phyloP scores from a whole-genome alignment of 2,329 filamentous ascomycete species.

The Stachybotrys chlorohalonatus region DNA sequence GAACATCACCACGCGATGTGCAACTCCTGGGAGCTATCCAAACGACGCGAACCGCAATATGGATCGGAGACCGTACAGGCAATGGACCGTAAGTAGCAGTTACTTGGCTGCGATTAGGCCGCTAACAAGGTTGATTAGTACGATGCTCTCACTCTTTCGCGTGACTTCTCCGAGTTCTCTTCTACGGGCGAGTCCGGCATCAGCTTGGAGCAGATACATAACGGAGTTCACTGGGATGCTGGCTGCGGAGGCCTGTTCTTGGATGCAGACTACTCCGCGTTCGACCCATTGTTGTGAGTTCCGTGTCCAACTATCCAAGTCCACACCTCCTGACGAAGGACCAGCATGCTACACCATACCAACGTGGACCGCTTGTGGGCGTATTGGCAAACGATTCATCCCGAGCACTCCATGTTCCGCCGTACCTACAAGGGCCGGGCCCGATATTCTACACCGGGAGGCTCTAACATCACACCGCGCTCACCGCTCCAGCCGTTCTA shows the following conservation, averaged over 20 bases:
- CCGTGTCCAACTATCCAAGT: not conserved
- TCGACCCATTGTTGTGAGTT: constrained; percentile 35
- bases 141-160: constrained; percentile 27
- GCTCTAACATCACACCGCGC: constrained; percentile 30
- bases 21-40: constrained; percentile 26
- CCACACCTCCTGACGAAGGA: not conserved
- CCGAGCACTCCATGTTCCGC: constrained; percentile 22
- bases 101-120: not conserved
- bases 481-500: constrained; percentile 44
- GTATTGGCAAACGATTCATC: constrained; percentile 38
- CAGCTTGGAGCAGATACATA: constrained; percentile 35
- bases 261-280: constrained; percentile 28
- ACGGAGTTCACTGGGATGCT: constrained; percentile 30
- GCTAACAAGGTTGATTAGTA: constrained; percentile 20
- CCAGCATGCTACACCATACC: constrained; percentile 37
- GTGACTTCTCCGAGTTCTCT: constrained; percentile 24
- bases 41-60: constrained; percentile 26
- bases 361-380: constrained; percentile 58
- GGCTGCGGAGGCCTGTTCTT: constrained; percentile 32
- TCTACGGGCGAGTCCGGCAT: constrained; percentile 22
- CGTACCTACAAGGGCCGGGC: constrained; percentile 22
- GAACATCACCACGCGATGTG: constrained; percentile 31
- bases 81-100: constrained; percentile 28
- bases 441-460: constrained; percentile 30
- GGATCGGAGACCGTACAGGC: constrained; percentile 22